These are phyloP conservation scores for Saccharomycopsis sp. DNA, from an alignment of 805 yeast genomes.

Conservation along the genomic window DNA sequence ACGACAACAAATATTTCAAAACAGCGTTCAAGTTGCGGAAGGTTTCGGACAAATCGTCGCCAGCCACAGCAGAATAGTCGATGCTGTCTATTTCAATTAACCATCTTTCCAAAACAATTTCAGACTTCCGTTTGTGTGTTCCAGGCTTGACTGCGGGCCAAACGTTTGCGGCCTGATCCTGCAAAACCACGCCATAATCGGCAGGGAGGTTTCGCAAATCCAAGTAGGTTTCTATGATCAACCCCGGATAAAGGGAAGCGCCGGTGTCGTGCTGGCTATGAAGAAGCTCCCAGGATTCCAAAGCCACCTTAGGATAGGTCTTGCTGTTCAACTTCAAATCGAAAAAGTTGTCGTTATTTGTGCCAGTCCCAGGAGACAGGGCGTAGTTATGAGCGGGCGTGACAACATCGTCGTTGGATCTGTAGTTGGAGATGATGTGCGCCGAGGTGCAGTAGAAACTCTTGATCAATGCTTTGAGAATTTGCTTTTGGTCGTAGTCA, in stretches of 20 bases:
- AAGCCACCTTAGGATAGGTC: constrained; percentile 4
- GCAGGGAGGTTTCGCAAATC: constrained; percentile 15
- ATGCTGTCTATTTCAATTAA: constrained; percentile 5
- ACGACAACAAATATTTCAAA: constrained; percentile 3
- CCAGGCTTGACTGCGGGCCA: not conserved
- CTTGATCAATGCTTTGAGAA: not conserved
- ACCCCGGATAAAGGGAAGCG: not conserved
- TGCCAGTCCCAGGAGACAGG: not conserved
- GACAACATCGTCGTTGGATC: not conserved
- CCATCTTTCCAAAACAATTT: constrained; percentile 17
- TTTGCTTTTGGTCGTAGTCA: not conserved
- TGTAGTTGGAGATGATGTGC: constrained; percentile 8
- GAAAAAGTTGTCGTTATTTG: constrained; percentile 4
- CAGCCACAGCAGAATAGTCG: not conserved
- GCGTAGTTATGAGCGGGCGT: not conserved
- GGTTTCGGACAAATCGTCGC: not conserved
- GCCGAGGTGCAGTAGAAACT: constrained; percentile 9
- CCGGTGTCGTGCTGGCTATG: not conserved
- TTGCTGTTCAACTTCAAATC: constrained; percentile 2
- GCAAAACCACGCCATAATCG: constrained; percentile 32
- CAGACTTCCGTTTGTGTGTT: constrained; percentile 7
- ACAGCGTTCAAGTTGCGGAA: not conserved
- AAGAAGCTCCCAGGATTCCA: constrained; percentile 5
- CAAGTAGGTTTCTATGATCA: constrained; percentile 9
- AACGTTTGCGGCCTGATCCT: constrained; percentile 25